Conservation (phyloP, 768 basidiomycete genomes). For the Sarcodon sp. region DNA sequence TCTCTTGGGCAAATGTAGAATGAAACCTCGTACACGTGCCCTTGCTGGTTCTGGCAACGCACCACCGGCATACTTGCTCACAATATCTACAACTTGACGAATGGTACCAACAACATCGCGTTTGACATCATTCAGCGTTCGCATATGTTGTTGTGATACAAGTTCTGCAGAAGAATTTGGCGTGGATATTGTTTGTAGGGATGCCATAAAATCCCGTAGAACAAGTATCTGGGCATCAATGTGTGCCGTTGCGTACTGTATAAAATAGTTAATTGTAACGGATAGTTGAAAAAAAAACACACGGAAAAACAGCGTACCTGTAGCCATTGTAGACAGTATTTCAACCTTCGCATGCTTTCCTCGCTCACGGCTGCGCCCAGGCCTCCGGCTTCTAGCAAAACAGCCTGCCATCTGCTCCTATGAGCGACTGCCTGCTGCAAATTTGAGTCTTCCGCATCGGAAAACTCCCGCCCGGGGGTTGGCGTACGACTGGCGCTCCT, state of each 20-base stretch:
- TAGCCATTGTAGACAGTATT: conserved; percentile 82
- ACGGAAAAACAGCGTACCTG: conserved; percentile 40
- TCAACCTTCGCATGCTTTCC: conserved; percentile 77
- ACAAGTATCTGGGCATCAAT: conserved; percentile 82
- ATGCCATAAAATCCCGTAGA: conserved; percentile 72
- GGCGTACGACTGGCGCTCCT: conserved; percentile 9
- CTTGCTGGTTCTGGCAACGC: conserved; percentile 81
- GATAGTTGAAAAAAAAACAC: conserved; percentile 2
- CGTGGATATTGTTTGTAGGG: conserved; percentile 33
- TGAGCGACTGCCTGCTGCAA: conserved; percentile 45
- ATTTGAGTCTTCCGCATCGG: conserved; percentile 1
- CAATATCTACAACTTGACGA: conserved; percentile 79
- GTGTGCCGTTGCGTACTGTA: conserved; percentile 73
- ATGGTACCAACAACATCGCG: conserved; percentile 82
- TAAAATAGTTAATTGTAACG: background rate
- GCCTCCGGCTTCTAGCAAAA: conserved; percentile 79
- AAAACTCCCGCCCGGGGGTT: conserved; percentile 8
- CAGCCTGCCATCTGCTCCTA: conserved; percentile 77
- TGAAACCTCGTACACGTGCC: conserved; percentile 58
- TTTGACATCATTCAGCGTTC: conserved; percentile 62
- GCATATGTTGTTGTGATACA: conserved; percentile 32
- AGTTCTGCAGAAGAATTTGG: conserved; percentile 6
- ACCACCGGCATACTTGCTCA: conserved; percentile 74
- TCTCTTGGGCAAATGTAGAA: conserved; percentile 68
- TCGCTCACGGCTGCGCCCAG: conserved; percentile 82